Base-by-base conservation (phyloP, 2,329 filamentous ascomycete species). In the Paracoccidioides lutzii region DNA sequence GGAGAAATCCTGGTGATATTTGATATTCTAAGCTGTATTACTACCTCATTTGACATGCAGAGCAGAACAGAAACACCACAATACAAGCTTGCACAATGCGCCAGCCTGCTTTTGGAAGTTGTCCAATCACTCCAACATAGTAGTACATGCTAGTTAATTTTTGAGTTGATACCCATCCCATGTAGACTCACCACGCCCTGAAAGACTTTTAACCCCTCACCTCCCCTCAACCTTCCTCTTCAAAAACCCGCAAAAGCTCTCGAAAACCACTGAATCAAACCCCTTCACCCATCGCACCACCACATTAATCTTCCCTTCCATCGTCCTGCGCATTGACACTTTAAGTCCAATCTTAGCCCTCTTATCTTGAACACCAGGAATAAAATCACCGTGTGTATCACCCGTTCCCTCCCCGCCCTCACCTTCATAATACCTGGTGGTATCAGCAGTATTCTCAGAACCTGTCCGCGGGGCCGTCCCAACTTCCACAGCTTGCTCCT, bases 171-270 rank as follows among this genome's bases (percentile, higher is more conserved):
- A 10, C 3, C 22, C n/a, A 4, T 7, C 15, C 7, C 4, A 9
- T 28, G 30, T 5, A 44, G n/a, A 45, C 43, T 32, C 9, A 22
- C 43, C 44, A 33, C 44, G 7, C 44, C n/a, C 44, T 22, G 22
- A 22, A 46, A 32, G 37, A 49, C n/a, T 4, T 10, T 35, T 37
- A 15, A 22, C 38, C 35, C 12, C 22, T 52, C 55, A 64, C 45
- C 62, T 62, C 42, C 60, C 60, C 49, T 68, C 66, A 40, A 73
- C 30, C 55, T 77, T 79, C 40, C 79, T 75, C 68, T 83, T 87
- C 46, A 94, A 60, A 74, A 90, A 89, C 0, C 88, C 90, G 58
- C 83, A 85, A 59, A 98, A 89, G 66, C 90, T 96, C 71, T 94
- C 87, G 69, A 91, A 95, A 0, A 93, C 66, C 0, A 83, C 77